Evolutionary conservation across 2,329 filamentous ascomycete species (phyloP), one percentile per base, ranked within the genome.

Genomic region (Salinomyces thailandicus): DNA sequence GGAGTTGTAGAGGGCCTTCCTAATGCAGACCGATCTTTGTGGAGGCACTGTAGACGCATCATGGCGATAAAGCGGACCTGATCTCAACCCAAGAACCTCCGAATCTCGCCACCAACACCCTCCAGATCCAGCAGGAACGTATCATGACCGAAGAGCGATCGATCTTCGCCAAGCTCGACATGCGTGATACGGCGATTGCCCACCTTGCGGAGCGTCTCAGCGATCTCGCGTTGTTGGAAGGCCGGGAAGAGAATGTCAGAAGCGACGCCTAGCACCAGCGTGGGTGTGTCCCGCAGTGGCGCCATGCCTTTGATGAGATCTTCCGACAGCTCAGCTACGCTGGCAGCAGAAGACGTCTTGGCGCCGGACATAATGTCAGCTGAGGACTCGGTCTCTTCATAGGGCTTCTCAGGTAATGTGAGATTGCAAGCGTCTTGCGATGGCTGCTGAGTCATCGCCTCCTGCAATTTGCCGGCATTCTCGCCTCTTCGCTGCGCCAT

Each of bases 241-340:
- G 91, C 86, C 0, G 91, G 91, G 63, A 98, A 98, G 22, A 98
- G 66, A 33, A 95, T 96, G 57, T 98, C 91, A 51, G 85, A 95
- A 0, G 85, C 85, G 3, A 96, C 91, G 20, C 91, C 91, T 67
- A 98, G 79, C 8, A 98, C 84, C 15, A 98, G 69, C 1, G 85
- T 81, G 0, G 85, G 84, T 33, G 80, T 89, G 43, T 87, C 72
- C 36, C 79, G 75, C 36, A 96, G 61, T 0, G 75, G 64, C 3
- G 73, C 64, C 14, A 98, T 66, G 0, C 91, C 91, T 0, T 69
- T 68, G 22, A 96, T 72, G 0, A 98, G 67, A 58, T 98, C 91
- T 34, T 73, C 69, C 0, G 89, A 85, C 0, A 85, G 83, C 0
- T 70, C 67, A 48, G 18, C 39, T 13, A 49, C 16, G 26, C 44